phyloP scores from a whole-genome alignment of 2,329 filamentous ascomycete genomes.

The Aureobasidium mangrovei region DNA sequence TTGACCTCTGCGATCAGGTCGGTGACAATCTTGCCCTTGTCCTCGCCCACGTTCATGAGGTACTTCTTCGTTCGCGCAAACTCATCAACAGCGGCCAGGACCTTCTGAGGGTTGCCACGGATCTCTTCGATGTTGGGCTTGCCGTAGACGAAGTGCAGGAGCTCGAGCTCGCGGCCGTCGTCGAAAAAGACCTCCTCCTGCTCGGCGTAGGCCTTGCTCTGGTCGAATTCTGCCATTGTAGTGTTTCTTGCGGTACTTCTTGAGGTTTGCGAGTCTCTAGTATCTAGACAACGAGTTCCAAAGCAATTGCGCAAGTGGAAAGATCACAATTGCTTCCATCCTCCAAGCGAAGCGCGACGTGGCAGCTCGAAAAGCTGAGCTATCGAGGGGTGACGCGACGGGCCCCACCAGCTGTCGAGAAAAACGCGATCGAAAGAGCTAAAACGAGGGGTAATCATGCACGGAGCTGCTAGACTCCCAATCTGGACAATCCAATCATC shows the following conservation, averaged over 20 bases:
- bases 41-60: slow-evolving; percentile 71
- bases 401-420: slow-evolving; percentile 8
- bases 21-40: slow-evolving; percentile 63
- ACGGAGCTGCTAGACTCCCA: slow-evolving; percentile 3
- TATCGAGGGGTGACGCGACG: slow-evolving; percentile 12
- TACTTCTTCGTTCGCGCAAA: slow-evolving; percentile 58
- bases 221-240: slow-evolving; percentile 27
- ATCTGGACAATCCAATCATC: slow-evolving; percentile 8
- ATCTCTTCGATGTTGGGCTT: slow-evolving; percentile 55
- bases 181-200: slow-evolving; percentile 46
- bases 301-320: neutral
- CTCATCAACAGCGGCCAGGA: slow-evolving; percentile 63
- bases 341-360: slow-evolving; percentile 11
- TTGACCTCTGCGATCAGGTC: slow-evolving; percentile 59
- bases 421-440: slow-evolving; percentile 4
- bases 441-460: slow-evolving; percentile 12
- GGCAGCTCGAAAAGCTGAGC: slow-evolving; percentile 11
- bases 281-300: neutral
- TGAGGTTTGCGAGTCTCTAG: neutral
- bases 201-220: slow-evolving; percentile 39
- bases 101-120: slow-evolving; percentile 52
- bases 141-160: slow-evolving; percentile 60
- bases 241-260: neutral
- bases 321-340: slow-evolving; percentile 1
- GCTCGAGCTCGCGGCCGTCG: slow-evolving; percentile 65